A percentile compares a stretch with the other conserved stretches of the same genome.
Conservation (phyloP, 257 asterid species). For the Solanum virginianum region DNA sequence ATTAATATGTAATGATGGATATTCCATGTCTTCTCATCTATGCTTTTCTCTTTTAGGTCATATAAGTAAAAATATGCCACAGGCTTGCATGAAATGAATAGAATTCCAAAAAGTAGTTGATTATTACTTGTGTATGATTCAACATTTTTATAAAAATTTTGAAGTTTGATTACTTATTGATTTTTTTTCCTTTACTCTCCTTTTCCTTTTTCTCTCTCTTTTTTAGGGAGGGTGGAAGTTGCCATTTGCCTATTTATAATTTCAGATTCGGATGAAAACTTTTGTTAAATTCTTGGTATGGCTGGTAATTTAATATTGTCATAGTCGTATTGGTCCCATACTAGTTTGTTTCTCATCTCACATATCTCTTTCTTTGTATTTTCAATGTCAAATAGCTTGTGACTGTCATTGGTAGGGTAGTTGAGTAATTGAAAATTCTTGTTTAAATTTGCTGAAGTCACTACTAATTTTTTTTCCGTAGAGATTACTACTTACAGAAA, state of each 20-base stretch:
- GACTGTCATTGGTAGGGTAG: background rate
- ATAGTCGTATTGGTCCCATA: background rate
- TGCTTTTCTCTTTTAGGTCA: background rate
- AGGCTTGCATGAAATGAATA: background rate
- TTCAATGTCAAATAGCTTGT: background rate
- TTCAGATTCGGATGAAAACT: background rate
- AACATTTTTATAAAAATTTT: background rate
- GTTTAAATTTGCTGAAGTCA: background rate
- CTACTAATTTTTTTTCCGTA: background rate
- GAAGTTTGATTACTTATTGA: background rate
- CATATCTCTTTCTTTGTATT: background rate
- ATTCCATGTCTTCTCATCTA: background rate
- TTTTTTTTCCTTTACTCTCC: background rate
- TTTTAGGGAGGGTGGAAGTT: background rate
- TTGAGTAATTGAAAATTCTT: background rate
- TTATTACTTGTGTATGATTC: background rate
- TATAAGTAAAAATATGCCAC: background rate
- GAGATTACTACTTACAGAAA: background rate
- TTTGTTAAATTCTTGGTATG: background rate
- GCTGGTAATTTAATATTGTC: background rate
- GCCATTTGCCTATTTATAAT: background rate
- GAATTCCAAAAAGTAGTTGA: background rate
- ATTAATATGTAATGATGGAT: background rate
- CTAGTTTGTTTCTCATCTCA: background rate
- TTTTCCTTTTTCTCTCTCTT: background rate